phyloP scores from a whole-genome alignment of 2,329 filamentous ascomycete genomes.

The Colletotrichum sansevieriae region DNA sequence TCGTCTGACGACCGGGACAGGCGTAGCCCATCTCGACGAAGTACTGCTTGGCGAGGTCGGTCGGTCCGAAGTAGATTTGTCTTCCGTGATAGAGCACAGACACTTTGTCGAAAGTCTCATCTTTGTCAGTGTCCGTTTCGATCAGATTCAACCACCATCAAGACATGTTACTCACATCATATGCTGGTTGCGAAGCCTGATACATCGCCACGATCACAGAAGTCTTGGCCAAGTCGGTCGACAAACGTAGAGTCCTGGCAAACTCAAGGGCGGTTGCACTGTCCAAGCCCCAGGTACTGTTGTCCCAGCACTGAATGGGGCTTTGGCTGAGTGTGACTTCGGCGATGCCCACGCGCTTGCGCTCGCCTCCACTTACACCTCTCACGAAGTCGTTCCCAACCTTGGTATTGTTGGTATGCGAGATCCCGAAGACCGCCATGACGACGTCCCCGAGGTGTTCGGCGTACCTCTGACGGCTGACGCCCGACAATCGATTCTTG shows the following conservation, averaged over 20 bases:
- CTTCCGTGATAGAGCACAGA: slow-evolving; percentile 75
- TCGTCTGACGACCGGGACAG: slow-evolving; percentile 68
- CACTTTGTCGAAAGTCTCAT: slow-evolving; percentile 73
- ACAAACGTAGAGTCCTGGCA: slow-evolving; percentile 67
- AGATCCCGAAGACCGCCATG: no score
- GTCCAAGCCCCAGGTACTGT: slow-evolving; percentile 72
- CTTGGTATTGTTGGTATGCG: no score
- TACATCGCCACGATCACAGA: slow-evolving; percentile 73
- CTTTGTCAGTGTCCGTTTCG: no score
- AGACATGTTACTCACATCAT: slow-evolving; percentile 62
- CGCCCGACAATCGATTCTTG: no score
- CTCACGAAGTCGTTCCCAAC: slow-evolving; percentile 57
- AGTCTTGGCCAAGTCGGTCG: slow-evolving; percentile 68
- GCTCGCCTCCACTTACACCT: slow-evolving; percentile 65
- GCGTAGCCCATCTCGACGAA: slow-evolving; percentile 65
- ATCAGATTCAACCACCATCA: no score
- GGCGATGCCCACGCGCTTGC: slow-evolving; percentile 77
- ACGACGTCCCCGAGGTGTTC: no score
- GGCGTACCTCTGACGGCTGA: no score
- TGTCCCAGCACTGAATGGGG: slow-evolving; percentile 76
- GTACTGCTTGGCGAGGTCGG: slow-evolving; percentile 45
- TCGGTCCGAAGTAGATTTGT: slow-evolving; percentile 64
- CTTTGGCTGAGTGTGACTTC: slow-evolving; percentile 66
- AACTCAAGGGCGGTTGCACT: slow-evolving; percentile 73
- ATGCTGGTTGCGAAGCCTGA: slow-evolving; percentile 63